Evolutionary conservation across 2,329 filamentous ascomycete genomes (phyloP).

Genomic region (Myriosclerotinia scirpicola): DNA sequence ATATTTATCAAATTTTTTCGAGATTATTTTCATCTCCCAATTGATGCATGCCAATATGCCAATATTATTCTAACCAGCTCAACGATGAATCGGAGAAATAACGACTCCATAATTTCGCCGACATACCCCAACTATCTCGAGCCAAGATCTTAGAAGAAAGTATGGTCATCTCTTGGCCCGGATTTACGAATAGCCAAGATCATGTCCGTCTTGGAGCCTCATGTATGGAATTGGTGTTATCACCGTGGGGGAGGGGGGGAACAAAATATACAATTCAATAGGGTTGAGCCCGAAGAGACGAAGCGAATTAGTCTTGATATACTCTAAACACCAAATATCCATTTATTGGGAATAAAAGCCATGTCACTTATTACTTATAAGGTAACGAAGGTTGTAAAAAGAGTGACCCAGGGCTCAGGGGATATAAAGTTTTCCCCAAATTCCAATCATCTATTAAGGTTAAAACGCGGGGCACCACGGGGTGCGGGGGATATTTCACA

Average conservation of each 20-base stretch:
- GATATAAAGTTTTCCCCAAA: background rate
- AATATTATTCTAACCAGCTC: background rate
- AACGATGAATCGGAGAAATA: background rate
- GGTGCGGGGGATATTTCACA: slow-evolving; percentile 1
- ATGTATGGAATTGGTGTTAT: background rate
- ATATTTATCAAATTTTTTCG: background rate
- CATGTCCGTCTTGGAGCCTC: background rate
- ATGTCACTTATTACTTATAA: background rate
- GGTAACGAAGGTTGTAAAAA: background rate
- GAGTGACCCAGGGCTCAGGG: no score
- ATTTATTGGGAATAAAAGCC: background rate
- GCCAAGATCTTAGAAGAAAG: background rate
- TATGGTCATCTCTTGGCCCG: background rate
- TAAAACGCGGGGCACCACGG: slow-evolving; percentile 12
- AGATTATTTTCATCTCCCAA: background rate
- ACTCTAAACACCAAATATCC: background rate
- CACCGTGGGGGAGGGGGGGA: background rate
- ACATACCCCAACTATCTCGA: background rate
- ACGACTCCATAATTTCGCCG: slow-evolving; percentile 11
- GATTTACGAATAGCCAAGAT: background rate
- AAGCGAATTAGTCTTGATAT: background rate
- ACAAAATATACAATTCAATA: background rate
- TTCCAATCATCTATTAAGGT: background rate
- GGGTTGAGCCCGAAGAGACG: background rate
- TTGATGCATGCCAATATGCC: slow-evolving; percentile 2